Base-by-base conservation (phyloP, 2,329 filamentous ascomycete genomes). In the Sclerotinia spermophila region DNA sequence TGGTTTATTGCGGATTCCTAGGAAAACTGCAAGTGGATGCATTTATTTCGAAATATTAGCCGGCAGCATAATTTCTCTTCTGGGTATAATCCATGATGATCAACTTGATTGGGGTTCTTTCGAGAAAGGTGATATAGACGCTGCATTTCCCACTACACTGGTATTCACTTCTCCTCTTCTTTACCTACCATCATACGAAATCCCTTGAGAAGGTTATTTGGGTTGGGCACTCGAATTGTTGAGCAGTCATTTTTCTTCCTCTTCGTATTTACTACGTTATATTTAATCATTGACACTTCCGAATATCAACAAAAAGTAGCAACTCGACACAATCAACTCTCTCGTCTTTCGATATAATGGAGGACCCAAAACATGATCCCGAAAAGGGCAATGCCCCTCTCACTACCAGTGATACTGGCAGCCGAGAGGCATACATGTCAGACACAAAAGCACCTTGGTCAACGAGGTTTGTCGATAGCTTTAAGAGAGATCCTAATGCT, bases 401-500 rank as follows among this genome's bases (percentile, higher is more conserved):
- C n/a, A 35, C 19, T n/a, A 38, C 27, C 35, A 33, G 21, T 27
- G 11, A 48, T n/a, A 60, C 35, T 38, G 15, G 24, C 35, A 51
- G 24, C 6, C 40, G 30, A n/a, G 44, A 51, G n/a, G 38, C 56
- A 53, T 69, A 42, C 21, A 59, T 67, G 24, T 24, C 45, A 40
- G 68, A 70, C 15, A 27, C 64, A 40, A 68, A 69, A 42, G 71
- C 64, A 17, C 73, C 76, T 45, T 78, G 74, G 75, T 67, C 61
- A 24, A 72, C 65, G 3, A 69, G 76, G 8, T 73, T 78, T 27
- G 67, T 77, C 45, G 75, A 77, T 56, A 78, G 76, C 55, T 79
- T 79, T 71, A 75, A 74, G 33, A 71, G 77, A 11, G 77, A 78
- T 71, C 77, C 77, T 2, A 75, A 77, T 68, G 90, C 87, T 64